phyloP scores from a whole-genome alignment of 2,329 filamentous ascomycete species.

The Trichoderma sp. region DNA sequence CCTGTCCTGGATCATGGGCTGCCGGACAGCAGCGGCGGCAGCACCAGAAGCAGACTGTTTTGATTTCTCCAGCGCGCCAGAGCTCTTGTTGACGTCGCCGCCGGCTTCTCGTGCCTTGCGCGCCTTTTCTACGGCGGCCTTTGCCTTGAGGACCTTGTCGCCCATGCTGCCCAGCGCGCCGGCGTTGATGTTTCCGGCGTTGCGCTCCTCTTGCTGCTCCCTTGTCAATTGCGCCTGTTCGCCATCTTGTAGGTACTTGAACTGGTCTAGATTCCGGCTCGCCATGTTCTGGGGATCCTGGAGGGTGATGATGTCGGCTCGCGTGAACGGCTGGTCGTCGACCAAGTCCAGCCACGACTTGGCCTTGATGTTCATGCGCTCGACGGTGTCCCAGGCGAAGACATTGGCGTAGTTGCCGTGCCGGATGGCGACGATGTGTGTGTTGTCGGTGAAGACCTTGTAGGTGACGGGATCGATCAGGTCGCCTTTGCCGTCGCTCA shows the following conservation, averaged over 20 bases:
- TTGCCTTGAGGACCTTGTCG: slow-evolving; percentile 84
- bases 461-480: slow-evolving; percentile 95
- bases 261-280: slow-evolving; percentile 76
- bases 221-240: slow-evolving; percentile 63
- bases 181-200: slow-evolving; percentile 70
- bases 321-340: slow-evolving; percentile 78
- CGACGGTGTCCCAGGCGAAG: slow-evolving; percentile 93
- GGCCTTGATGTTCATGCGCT: slow-evolving; percentile 91
- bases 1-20: slow-evolving; percentile 49
- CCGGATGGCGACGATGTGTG: slow-evolving; percentile 85
- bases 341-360: slow-evolving; percentile 94
- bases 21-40: slow-evolving; percentile 32
- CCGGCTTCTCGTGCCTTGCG: slow-evolving; percentile 67
- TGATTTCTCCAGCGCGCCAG: slow-evolving; percentile 41
- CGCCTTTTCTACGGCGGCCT: slow-evolving; percentile 88
- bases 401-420: slow-evolving; percentile 85
- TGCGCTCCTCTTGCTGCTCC: slow-evolving; percentile 66
- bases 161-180: slow-evolving; percentile 73
- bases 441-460: slow-evolving; percentile 97
- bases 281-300: slow-evolving; percentile 93
- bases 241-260: slow-evolving; percentile 86
- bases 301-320: slow-evolving; percentile 91
- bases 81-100: slow-evolving; percentile 54
- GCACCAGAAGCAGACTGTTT: slow-evolving; percentile 14
- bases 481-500: slow-evolving; percentile 62